phyloP scores from a whole-genome alignment of 805 yeast species.

The Yarrowia yakushimensis region DNA sequence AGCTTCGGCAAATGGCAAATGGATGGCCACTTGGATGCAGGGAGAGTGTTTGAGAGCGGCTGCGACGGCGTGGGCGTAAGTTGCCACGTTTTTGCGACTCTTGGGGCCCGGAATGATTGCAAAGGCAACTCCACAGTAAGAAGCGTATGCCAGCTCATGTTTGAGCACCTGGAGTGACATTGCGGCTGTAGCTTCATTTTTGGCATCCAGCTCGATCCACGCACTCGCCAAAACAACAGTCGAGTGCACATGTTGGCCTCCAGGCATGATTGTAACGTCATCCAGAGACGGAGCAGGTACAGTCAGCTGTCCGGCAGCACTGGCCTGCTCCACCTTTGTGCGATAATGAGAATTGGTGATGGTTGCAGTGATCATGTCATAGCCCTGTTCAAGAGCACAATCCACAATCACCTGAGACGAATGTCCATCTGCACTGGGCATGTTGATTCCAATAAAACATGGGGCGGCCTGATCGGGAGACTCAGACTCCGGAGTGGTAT shows the following conservation, averaged over 20 bases:
- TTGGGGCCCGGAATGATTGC: constrained; percentile 64
- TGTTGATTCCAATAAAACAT: constrained; percentile 37
- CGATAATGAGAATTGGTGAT: constrained; percentile 48
- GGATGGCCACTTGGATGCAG: constrained; percentile 33
- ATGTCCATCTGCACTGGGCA: constrained; percentile 36
- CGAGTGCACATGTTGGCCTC: constrained; percentile 40
- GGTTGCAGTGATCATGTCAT: constrained; percentile 52
- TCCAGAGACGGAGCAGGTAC: constrained; percentile 44
- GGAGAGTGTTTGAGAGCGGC: constrained; percentile 37
- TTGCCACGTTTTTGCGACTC: constrained; percentile 50
- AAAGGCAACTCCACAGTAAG: constrained; percentile 54
- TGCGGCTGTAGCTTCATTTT: constrained; percentile 47
- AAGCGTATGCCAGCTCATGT: constrained; percentile 58
- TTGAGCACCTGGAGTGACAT: constrained; percentile 55
- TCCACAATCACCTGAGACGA: constrained; percentile 35
- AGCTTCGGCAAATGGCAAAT: constrained; percentile 40
- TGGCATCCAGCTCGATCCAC: constrained; percentile 66
- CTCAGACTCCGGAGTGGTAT: background rate
- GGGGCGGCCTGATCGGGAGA: background rate
- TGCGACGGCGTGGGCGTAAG: constrained; percentile 46
- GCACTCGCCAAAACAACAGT: constrained; percentile 59
- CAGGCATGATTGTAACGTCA: constrained; percentile 46
- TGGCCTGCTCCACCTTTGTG: constrained; percentile 7
- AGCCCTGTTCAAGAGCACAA: constrained; percentile 42
- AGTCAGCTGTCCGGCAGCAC: background rate